Conservation (phyloP, 768 basidiomycete genomes). For the Suillus subaureus region DNA sequence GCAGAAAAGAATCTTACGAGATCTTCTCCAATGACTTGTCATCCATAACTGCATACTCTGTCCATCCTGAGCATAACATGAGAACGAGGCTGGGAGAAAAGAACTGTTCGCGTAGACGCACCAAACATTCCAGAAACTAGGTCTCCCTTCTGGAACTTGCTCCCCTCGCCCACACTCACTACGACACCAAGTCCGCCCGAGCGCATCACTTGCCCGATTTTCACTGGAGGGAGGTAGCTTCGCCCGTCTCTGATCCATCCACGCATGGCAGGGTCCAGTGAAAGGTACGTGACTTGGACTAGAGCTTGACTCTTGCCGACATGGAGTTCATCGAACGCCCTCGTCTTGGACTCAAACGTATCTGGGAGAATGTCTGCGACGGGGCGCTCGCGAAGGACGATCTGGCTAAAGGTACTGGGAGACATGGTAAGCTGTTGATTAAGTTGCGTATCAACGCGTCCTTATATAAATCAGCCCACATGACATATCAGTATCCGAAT, state of each 20-base stretch:
- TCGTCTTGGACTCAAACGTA: slow-evolving; percentile 69
- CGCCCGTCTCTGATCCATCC: slow-evolving; percentile 75
- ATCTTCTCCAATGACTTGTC: slow-evolving; percentile 55
- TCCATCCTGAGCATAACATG: slow-evolving; percentile 58
- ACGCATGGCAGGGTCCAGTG: slow-evolving; percentile 89
- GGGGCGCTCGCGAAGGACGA: slow-evolving; percentile 81
- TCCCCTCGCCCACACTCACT: slow-evolving; percentile 55
- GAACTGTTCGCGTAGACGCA: slow-evolving; percentile 33
- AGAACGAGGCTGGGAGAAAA: background rate
- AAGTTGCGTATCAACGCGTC: background rate
- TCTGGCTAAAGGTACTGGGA: slow-evolving; percentile 51
- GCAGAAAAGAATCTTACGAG: slow-evolving; percentile 44
- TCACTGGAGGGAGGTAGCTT: slow-evolving; percentile 70
- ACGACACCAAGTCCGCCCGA: slow-evolving; percentile 69
- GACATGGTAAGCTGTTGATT: slow-evolving; percentile 16
- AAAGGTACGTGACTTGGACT: slow-evolving; percentile 78
- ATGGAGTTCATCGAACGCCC: slow-evolving; percentile 53
- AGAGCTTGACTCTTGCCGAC: slow-evolving; percentile 58
- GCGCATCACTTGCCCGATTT: slow-evolving; percentile 83
- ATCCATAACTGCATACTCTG: slow-evolving; percentile 67
- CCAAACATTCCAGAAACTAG: slow-evolving; percentile 64
- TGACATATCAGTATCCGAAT: background rate
- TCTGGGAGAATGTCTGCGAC: slow-evolving; percentile 63
- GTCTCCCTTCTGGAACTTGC: slow-evolving; percentile 64
- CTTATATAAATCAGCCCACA: background rate